These are phyloP conservation scores for Hamamelis virginiana DNA, from an alignment of 164 flowering plant species.

Conservation along the genomic window DNA sequence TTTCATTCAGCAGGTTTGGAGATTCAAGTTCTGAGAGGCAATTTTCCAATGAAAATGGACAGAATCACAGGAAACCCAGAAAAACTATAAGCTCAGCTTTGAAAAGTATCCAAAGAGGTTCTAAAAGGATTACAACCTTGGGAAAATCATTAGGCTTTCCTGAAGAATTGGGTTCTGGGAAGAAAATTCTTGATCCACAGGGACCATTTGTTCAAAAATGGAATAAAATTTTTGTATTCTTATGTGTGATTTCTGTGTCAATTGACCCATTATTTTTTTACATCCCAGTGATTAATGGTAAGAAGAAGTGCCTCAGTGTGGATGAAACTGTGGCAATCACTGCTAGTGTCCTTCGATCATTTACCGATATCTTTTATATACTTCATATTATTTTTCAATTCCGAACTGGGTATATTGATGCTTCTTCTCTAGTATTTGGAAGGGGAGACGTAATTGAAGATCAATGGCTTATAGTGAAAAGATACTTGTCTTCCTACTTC, in stretches of 20 bases:
- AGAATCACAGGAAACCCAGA: not conserved
- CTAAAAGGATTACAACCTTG: slow-evolving; percentile 38
- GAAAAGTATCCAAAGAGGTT: slow-evolving; percentile 25
- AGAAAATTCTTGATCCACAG: slow-evolving; percentile 73
- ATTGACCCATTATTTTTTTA: slow-evolving; percentile 87
- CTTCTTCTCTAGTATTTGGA: slow-evolving; percentile 86
- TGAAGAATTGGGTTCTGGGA: slow-evolving; percentile 25
- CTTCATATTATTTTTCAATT: too few species aligned
- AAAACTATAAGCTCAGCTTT: slow-evolving; percentile 1
- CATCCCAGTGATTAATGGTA: slow-evolving; percentile 51
- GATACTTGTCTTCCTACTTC: slow-evolving; percentile 65
- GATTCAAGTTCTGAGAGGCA: slow-evolving; percentile 30
- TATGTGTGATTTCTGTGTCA: slow-evolving; percentile 67
- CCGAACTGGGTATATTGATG: too few species aligned
- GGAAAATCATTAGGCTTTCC: slow-evolving; percentile 22
- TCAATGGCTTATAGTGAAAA: slow-evolving; percentile 50
- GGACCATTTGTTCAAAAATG: slow-evolving; percentile 69
- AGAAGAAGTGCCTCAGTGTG: slow-evolving; percentile 50
- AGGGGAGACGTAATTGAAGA: slow-evolving; percentile 76
- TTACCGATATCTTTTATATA: too few species aligned
- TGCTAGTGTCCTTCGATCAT: slow-evolving; percentile 65
- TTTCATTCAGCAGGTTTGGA: slow-evolving; percentile 42
- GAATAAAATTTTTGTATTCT: slow-evolving; percentile 69
- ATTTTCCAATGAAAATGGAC: slow-evolving; percentile 4
- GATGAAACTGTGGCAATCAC: slow-evolving; percentile 46